Evolutionary conservation across 2,329 filamentous ascomycete genomes (phyloP).

Genomic region (Ophiostoma fasciatum): DNA sequence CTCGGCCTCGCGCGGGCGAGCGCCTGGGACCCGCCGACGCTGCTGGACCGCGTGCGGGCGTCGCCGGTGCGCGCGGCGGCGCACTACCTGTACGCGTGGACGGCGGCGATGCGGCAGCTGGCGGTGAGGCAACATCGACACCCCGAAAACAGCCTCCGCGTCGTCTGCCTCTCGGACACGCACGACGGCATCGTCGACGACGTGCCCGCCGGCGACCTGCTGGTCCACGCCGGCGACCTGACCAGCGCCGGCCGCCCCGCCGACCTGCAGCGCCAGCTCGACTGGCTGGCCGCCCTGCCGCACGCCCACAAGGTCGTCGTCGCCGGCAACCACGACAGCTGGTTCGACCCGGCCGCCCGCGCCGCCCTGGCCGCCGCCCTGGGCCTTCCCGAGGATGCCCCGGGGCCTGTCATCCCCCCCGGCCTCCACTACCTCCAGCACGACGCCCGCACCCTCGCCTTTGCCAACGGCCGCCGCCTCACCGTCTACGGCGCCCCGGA

Average conservation of each 20-base stretch:
- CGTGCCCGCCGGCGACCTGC: constrained; percentile 66
- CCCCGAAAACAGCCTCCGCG: too few relatives aligned
- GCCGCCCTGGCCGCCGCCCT: constrained; percentile 31
- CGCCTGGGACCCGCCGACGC: constrained; percentile 22
- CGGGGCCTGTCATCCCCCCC: constrained; percentile 45
- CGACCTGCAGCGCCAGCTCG: constrained; percentile 67
- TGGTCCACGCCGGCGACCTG: constrained; percentile 84
- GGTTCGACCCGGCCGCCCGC: constrained; percentile 56
- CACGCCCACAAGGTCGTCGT: constrained; percentile 72
- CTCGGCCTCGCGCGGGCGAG: constrained; percentile 10
- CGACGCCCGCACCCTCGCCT: constrained; percentile 45
- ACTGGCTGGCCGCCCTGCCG: constrained; percentile 64
- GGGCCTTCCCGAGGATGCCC: constrained; percentile 33
- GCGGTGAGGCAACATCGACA: too few relatives aligned
- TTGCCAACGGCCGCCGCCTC: constrained; percentile 41
- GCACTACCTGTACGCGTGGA: constrained; percentile 44
- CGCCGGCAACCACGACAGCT: constrained; percentile 79
- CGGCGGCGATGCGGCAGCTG: constrained; percentile 46
- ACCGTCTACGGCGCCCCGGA: constrained; percentile 71
- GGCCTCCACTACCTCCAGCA: constrained; percentile 62
- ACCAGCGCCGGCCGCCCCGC: constrained; percentile 54
- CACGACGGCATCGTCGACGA: constrained; percentile 46
- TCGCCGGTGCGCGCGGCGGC: constrained; percentile 54
- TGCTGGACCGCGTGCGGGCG: constrained; percentile 48
- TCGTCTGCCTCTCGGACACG: constrained; percentile 86